Evolutionary conservation across 257 asterid genomes (phyloP), one percentile per base, ranked within the genome.

Genomic region (Penstemon davidsonii): DNA sequence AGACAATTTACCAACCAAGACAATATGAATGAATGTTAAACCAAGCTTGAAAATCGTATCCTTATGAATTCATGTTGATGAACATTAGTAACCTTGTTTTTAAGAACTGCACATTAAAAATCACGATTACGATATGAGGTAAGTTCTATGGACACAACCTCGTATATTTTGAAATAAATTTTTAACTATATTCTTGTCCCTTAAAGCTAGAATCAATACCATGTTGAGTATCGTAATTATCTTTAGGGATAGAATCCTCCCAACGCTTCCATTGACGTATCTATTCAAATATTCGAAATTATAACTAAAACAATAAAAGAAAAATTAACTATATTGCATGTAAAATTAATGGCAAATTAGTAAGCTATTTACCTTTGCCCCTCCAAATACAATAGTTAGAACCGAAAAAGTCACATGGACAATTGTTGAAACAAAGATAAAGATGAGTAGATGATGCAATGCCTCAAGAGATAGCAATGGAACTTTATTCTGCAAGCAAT

Each of bases 371-470:
- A 89, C 95, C 92, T 78, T 82, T 41, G 73, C 65, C 12, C 93
- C 87, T 33, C 95, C 96, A 45, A 87, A 82, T 18, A 87, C 49
- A 62, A 87, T 74, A 12, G 95, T 89, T 33, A 82, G 81, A 73
- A 80, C 92, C 42, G 96, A 82, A 75, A 81, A 89, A 0, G 80
- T 69, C 39, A 89, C 89, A 60, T 89, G 96, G 52, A 82, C 84
- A 12, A 78, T 81, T 56, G 93, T 95, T 13, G 85, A 81, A 66
- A 85, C 93, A 67, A 89, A 89, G 56, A 89, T 87, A 71, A 89
- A 89, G 68, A 89, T 84, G 73, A 87, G 96, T 38, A 89, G 89
- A 79, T 89, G 86, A 68, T 89, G 96, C 76, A 85, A 55, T 49
- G 89, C 91, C 74, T 73, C 74, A 15, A 79, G 70, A 25, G 96